Evolutionary conservation across 495 filamentous ascomycete genomes (phyloP), one percentile per base, ranked within the genome.

Genomic region (Pseudomonodictys pantanalensis): DNA sequence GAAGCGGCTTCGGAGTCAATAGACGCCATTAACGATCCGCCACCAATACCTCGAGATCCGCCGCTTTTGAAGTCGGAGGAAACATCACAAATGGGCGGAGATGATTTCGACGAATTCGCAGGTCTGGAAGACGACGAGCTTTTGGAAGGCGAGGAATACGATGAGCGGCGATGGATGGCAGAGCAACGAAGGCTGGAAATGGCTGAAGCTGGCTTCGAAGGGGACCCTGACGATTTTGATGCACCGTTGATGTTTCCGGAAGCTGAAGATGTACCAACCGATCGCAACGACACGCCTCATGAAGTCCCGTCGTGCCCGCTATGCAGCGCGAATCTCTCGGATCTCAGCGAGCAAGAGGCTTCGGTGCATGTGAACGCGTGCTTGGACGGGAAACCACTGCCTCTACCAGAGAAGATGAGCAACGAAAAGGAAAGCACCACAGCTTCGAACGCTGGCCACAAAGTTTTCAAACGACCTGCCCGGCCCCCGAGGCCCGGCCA

Each of bases 351-450:
- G 44, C 58, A 75, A 77, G 83, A 79, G 29, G 74, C 76, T 18
- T 79, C 81, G 8, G 61, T 79, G 6, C 93, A 99, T 70, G 93
- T 97, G 56, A 99, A 99, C 69, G 81, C 83, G 33, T 99, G 93
- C 74, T 76, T 99, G 11, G 93, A 99, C 73, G 90, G 90, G 0
- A 87, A 86, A 50, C 78, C 84, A 12, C 73, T 78, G 44, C 78
- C 81, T 7, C 57, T 85, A 20, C 75, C 80, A 29, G 45, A 53
- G 17, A 33, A 18, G 11, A 49, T 26, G 52, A 15, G 24, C 2
- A n/a, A 42, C 41, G 32, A 59, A 11, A 39, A 52, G 10, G 51
- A 59, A 22, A 23, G 5, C 20, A 39, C 42, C 5, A 33, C 43
- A 51, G 38, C 5, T 49, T 60, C 11, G 18, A 47, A 30, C 4